These are phyloP conservation scores for Coemansia sp. DNA, from an alignment of 192 early-diverging fungal genomes.

Conservation along the genomic window DNA sequence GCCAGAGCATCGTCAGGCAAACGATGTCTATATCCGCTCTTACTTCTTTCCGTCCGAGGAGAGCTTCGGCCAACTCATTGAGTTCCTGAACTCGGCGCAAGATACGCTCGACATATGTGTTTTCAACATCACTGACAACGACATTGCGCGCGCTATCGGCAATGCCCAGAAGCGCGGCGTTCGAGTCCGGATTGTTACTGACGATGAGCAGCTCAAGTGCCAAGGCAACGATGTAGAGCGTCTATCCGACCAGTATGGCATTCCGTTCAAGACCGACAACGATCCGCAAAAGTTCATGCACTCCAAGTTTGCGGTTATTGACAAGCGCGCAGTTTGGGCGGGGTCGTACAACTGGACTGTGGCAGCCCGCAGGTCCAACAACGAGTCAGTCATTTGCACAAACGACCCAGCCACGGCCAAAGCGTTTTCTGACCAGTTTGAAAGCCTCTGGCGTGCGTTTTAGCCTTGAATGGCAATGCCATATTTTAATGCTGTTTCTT, in stretches of 20 bases:
- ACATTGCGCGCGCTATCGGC: constrained; percentile 65
- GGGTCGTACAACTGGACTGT: constrained; percentile 60
- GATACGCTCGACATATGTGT: constrained; percentile 69
- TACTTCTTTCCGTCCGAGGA: constrained; percentile 67
- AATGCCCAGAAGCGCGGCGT: constrained; percentile 58
- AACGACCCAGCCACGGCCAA: constrained; percentile 60
- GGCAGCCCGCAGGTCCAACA: constrained; percentile 66
- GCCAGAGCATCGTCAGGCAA: constrained; percentile 5
- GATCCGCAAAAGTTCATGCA: constrained; percentile 61
- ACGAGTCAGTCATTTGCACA: constrained; percentile 68
- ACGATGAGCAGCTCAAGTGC: constrained; percentile 64
- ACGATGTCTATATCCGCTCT: constrained; percentile 41
- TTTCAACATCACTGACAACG: constrained; percentile 74
- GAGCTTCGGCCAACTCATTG: constrained; percentile 58
- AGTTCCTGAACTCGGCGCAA: constrained; percentile 57
- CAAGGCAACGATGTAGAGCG: constrained; percentile 60
- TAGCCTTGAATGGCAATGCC: constrained; percentile 8
- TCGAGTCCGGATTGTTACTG: constrained; percentile 70
- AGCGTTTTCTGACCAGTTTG: constrained; percentile 63
- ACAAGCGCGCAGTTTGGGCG: constrained; percentile 58
- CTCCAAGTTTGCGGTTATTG: constrained; percentile 70
- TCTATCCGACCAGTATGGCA: constrained; percentile 46
- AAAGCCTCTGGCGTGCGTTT: constrained; percentile 62
- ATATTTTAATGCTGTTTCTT: too few species aligned
- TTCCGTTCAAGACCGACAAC: constrained; percentile 57